These are phyloP conservation scores for Botrytis paeoniae DNA, from an alignment of 2,329 filamentous ascomycete genomes.

Conservation along the genomic window DNA sequence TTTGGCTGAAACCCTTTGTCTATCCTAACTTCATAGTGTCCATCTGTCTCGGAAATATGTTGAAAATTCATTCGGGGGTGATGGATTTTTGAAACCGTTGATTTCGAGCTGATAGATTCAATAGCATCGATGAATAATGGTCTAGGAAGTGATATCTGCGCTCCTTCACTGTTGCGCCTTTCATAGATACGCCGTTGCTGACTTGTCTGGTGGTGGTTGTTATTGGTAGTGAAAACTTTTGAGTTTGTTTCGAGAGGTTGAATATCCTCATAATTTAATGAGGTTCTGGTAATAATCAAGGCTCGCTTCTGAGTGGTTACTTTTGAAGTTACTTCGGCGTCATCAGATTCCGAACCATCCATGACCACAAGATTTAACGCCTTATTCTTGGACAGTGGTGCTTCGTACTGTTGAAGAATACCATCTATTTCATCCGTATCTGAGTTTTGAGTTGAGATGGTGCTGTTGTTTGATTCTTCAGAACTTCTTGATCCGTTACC, in stretches of 20 bases:
- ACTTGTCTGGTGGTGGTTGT: not conserved
- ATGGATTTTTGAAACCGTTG: not conserved
- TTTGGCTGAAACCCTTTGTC: not conserved
- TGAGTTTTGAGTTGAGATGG: not conserved
- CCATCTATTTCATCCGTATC: not conserved
- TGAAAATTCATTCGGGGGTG: conserved; percentile 3
- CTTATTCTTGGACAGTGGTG: not conserved
- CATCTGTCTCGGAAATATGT: conserved; percentile 12
- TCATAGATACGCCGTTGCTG: not conserved
- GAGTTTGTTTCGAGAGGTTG: not conserved
- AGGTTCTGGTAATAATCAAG: not conserved
- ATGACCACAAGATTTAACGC: not conserved
- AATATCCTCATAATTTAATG: not conserved
- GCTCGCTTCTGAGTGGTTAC: conserved; percentile 16
- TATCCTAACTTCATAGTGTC: not conserved
- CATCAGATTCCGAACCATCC: not conserved
- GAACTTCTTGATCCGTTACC: not conserved
- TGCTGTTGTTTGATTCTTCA: not conserved
- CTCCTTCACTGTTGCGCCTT: not conserved
- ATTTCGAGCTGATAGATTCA: not conserved
- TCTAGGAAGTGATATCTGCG: not conserved
- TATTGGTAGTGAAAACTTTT: not conserved
- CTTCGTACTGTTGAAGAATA: not conserved
- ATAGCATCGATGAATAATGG: not conserved
- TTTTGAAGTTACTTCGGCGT: conserved; percentile 2